Evolutionary conservation across 1,284 basidiomycete species (phyloP), one percentile per base, ranked within the genome.

Genomic region (Wallemia ichthyophaga): DNA sequence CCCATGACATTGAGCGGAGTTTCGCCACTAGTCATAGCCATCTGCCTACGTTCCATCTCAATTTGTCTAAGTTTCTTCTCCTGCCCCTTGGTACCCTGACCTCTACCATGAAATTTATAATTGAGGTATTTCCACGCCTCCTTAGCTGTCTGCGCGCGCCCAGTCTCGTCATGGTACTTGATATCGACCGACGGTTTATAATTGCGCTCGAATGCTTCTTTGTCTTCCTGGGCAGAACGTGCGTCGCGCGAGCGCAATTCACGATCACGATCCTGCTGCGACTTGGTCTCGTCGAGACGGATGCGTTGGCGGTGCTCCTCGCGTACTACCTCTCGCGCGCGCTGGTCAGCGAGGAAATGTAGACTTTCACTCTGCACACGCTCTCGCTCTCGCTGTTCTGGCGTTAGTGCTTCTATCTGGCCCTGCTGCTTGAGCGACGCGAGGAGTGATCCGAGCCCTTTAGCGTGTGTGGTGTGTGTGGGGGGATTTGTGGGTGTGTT

Each of bases 181-280:
- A 98, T 86, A 63, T 92, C 86, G 65, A 99, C 77, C 69, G 94
- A 89, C 1, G 94, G 94, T 71, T 91, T 94, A 75, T 99, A 99
- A 67, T 83, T 77, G 71, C 82, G 84, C 37, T 48, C 37, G 77
- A 85, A 98, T 57, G 79, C 69, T 33, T 94, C 86, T 64, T 89
- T 72, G 56, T 79, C 78, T 26, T 83, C 78, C 48, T 85, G 78
- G 7, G 89, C 84, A 64, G 95, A 89, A 64, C 85, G 82, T 68
- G 89, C 81, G 66, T 98, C 94, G 25, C 91, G 79, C 64, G 82
- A 69, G 60, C 86, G 78, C 67, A 95, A 95, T 70, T 95, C 88
- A 67, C 86, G 89, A 70, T 98, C 94, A 60, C 91, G 78, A 62
- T 85, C 83, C 23, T 85, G 82, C 71, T 96, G 92, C 67, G 94